Evolutionary conservation across 2,329 filamentous ascomycete species (phyloP), one percentile per base, ranked within the genome.

Genomic region (Neurospora crassa): DNA sequence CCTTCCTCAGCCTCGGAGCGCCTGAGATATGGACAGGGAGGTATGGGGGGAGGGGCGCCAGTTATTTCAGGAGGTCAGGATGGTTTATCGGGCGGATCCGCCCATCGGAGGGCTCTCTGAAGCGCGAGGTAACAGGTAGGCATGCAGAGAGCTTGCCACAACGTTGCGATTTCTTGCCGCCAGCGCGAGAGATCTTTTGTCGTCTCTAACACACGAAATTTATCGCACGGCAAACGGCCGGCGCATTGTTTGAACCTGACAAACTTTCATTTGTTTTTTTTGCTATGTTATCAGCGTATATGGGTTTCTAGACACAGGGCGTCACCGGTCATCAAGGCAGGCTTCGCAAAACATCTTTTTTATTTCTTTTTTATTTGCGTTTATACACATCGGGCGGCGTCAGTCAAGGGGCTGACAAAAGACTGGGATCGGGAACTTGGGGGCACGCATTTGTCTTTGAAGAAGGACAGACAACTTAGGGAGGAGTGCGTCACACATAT

Each of bases 111-210:
- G 70, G 45, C 67, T 34, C 34, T 20, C 20, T 24, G 69, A 72
- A 24, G 14, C 45, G 40, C 70, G 70, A 63, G 63, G 69, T 41
- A 20, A 67, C 40, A 70, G 71, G 45, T 72, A 63, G 67, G 68
- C 63, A 20, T 14, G 12, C 68, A 47, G 16, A 63, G 53, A 34
- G 29, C 29, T 37, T 34, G 24, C 29, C 37, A 37, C 53, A 11
- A n/a, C 18, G 16, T 34, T n/a, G 29, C 14, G 8, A 63, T 7
- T 63, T 63, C 2, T 63, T 63, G 29, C 53, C 29, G 29, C 16
- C 7, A 63, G 16, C 53, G 53, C 34, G 53, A 29, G 53, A 18
- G 20, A 53, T 29, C 24, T 7, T 34, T 6, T 11, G 16, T 34
- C 53, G 4, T 63, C 8, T 40, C 37, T 10, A 40, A 10, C 10